Evolutionary conservation across 2,329 filamentous ascomycete genomes (phyloP).

Genomic region (Stemphylium lycopersici): DNA sequence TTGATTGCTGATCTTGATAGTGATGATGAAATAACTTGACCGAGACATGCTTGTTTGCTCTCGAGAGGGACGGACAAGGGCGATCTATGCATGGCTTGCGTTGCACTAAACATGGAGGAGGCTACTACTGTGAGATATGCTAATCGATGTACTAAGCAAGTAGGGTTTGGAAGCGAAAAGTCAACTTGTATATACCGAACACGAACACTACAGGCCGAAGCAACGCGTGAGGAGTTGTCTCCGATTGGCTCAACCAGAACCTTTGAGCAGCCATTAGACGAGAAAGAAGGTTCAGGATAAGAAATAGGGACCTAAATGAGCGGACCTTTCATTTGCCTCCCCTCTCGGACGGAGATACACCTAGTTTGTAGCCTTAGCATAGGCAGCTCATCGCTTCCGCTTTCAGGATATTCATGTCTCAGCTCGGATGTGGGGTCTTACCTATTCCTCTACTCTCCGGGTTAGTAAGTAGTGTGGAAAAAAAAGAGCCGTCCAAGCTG

Average conservation of each 20-base stretch:
- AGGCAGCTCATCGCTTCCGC: neutral
- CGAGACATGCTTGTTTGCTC: neutral
- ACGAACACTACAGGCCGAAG: neutral
- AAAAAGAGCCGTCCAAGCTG: no score
- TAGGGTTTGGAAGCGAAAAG: neutral
- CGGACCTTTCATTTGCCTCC: neutral
- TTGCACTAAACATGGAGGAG: neutral
- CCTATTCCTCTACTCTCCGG: no score
- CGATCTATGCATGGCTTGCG: neutral
- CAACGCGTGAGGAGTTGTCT: conserved; percentile 3
- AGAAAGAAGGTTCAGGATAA: neutral
- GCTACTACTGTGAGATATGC: neutral
- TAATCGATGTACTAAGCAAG: neutral
- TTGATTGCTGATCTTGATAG: neutral
- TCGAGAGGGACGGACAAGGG: neutral
- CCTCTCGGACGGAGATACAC: neutral
- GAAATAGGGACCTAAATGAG: neutral
- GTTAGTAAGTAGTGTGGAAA: no score
- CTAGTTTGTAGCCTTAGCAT: neutral
- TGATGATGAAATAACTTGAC: neutral
- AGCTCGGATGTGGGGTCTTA: neutral
- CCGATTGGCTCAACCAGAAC: conserved; percentile 1
- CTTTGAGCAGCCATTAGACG: no score
- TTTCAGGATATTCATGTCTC: neutral
- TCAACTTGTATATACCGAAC: neutral